Base-by-base conservation (phyloP, 2,329 filamentous ascomycete genomes). In the Fusarium albosuccineum region DNA sequence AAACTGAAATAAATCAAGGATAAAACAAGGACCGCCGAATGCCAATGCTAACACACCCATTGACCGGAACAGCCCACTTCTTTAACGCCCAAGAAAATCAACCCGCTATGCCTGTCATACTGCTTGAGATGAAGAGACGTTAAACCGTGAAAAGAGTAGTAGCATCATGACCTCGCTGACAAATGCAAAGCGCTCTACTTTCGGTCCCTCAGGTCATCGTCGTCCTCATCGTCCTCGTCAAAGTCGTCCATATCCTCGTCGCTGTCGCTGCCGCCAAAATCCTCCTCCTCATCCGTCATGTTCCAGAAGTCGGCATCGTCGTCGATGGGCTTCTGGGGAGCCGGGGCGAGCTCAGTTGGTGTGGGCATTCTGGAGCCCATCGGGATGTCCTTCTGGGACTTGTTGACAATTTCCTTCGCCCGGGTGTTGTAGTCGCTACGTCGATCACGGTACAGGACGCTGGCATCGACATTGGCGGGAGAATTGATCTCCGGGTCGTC, bases 401-500 rank as follows among this genome's bases (percentile, higher is more conserved):
- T 82, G 67, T 91, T 89, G 5, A 96, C 91, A 33, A 93, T 87
- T 42, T 88, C 86, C 66, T 81, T 84, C 2, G 95, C 93, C 71
- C 85, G 86, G 42, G 82, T 80, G 74, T 93, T 89, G 83, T 97
- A 99, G 33, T 83, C 79, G 2, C 83, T 82, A 0, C 89, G 88
- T 33, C 90, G 80, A 71, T 94, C 93, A 62, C 95, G 90, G 74
- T 97, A 91, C 83, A 94, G 87, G 26, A 97, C 91, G 59, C 93
- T 89, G 2, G 96, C 95, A 71, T 98, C 95, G 57, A 98, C 94
- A 77, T 98, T 98, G 66, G 95, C 96, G 0, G 96, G 93, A 0
- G 94, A 97, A 71, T 90, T 93, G 73, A 97, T 93, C 79, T 99
- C 95, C 13, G 95, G 93, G 73, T 97, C 93, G 77, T 98, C 96